phyloP scores from a whole-genome alignment of 23 red algal species.

The Gracilaria vermiculophylla region DNA sequence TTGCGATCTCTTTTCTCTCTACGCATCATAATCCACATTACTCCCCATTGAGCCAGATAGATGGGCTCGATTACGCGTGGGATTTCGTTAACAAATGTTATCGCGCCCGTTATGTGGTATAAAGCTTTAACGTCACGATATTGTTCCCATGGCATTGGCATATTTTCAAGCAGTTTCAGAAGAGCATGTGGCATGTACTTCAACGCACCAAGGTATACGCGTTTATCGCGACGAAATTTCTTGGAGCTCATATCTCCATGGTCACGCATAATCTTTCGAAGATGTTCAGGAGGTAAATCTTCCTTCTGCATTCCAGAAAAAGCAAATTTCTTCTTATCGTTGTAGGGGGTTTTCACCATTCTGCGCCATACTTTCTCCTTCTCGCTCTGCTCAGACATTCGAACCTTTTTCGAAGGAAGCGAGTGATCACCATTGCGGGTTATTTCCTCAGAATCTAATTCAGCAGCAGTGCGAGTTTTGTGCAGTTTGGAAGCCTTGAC shows the following conservation, averaged over 20 bases:
- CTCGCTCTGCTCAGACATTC: neutral
- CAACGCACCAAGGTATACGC: slow-evolving; percentile 90
- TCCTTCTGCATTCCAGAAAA: slow-evolving; percentile 83
- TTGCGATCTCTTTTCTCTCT: slow-evolving; percentile 81
- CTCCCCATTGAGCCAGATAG: slow-evolving; percentile 93
- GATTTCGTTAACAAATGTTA: slow-evolving; percentile 91
- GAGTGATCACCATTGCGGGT: neutral
- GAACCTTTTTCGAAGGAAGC: neutral
- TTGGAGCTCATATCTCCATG: slow-evolving; percentile 93
- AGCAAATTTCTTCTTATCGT: slow-evolving; percentile 67
- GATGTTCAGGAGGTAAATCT: slow-evolving; percentile 88
- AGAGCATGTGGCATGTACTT: slow-evolving; percentile 97
- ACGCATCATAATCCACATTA: slow-evolving; percentile 88
- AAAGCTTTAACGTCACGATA: slow-evolving; percentile 80
- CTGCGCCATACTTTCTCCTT: slow-evolving; percentile 61
- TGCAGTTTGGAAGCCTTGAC: neutral
- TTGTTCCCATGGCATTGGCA: slow-evolving; percentile 98
- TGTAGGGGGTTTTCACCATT: slow-evolving; percentile 42
- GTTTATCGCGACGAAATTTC: slow-evolving; percentile 82
- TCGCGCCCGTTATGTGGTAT: slow-evolving; percentile 92
- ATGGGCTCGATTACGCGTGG: slow-evolving; percentile 88
- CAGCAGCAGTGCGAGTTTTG: neutral
- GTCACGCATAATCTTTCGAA: slow-evolving; percentile 92
- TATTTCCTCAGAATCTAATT: neutral
- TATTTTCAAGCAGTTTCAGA: slow-evolving; percentile 92